Evolutionary conservation across 2,329 filamentous ascomycete species (phyloP).

Genomic region (Daldinia eschscholtzii): DNA sequence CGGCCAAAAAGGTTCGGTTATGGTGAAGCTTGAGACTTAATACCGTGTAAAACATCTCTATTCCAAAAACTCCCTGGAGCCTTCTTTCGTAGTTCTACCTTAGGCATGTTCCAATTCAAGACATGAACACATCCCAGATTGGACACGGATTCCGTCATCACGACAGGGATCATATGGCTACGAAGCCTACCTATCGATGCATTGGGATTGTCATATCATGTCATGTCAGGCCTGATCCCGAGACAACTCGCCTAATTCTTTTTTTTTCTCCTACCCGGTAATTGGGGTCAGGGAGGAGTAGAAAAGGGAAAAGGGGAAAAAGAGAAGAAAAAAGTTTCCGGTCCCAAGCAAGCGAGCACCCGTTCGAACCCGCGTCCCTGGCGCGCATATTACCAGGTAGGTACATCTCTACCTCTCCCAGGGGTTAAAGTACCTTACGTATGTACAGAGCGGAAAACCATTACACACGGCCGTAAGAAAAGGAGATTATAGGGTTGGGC

Average conservation of each 20-base stretch:
- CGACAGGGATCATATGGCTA: constrained; percentile 27
- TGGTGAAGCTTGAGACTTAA: constrained; percentile 17
- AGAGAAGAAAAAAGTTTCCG: constrained; percentile 32
- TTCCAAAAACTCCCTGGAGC: not conserved
- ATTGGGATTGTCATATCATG: constrained; percentile 40
- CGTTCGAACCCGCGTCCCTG: constrained; percentile 21
- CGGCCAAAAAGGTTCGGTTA: constrained; percentile 22
- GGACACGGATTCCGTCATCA: constrained; percentile 16
- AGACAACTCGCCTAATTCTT: constrained; percentile 50
- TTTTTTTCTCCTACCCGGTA: constrained; percentile 41
- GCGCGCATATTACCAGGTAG: not conserved
- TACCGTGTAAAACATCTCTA: constrained; percentile 8
- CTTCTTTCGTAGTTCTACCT: not conserved
- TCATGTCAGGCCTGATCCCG: constrained; percentile 46
- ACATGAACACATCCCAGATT: constrained; percentile 6
- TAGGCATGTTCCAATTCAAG: constrained; percentile 2
- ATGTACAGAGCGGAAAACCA: not conserved
- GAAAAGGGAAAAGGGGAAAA: not conserved
- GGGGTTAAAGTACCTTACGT: not conserved
- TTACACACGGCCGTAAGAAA: constrained; percentile 42
- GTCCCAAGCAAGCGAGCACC: constrained; percentile 37
- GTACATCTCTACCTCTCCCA: not conserved
- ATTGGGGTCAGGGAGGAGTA: constrained; percentile 15
- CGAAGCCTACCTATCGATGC: not conserved
- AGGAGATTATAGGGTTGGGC: constrained; percentile 13